phyloP scores from a whole-genome alignment of 345 rosid species.

The Hevea brasiliensis region DNA sequence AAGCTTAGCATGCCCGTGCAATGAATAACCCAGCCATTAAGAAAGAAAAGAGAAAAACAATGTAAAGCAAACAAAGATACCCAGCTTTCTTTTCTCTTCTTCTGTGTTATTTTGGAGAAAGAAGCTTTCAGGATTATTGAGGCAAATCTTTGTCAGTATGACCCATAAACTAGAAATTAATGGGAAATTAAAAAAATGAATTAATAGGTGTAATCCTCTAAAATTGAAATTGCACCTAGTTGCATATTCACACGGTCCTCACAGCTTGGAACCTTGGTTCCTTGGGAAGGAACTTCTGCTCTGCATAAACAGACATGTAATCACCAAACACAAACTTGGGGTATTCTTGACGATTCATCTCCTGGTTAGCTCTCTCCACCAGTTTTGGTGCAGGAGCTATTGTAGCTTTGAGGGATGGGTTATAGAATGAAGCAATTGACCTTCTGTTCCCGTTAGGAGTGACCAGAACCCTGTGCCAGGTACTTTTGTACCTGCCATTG shows the following conservation, averaged over 20 bases:
- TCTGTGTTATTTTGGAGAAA: slow-evolving; percentile 17
- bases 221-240: slow-evolving; percentile 1
- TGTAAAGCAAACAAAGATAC: neutral
- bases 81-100: slow-evolving; percentile 27
- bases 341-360: slow-evolving; percentile 37
- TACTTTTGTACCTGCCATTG: slow-evolving; percentile 86
- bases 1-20: neutral
- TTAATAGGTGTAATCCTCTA: neutral
- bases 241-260: slow-evolving; percentile 38
- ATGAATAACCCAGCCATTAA: neutral
- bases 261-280: slow-evolving; percentile 87
- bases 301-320: slow-evolving; percentile 83
- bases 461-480: slow-evolving; percentile 76
- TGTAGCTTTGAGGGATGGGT: slow-evolving; percentile 72
- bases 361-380: slow-evolving; percentile 17
- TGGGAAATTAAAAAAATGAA: neutral
- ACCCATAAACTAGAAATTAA: neutral
- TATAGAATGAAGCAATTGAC: slow-evolving; percentile 87
- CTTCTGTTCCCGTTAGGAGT: slow-evolving; percentile 56
- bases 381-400: slow-evolving; percentile 65
- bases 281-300: slow-evolving; percentile 84
- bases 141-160: neutral
- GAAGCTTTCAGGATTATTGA: slow-evolving; percentile 2
- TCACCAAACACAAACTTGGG: slow-evolving; percentile 87
- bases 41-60: neutral